phyloP scores from a whole-genome alignment of 257 asterid species.

The Linderniella brevidens region DNA sequence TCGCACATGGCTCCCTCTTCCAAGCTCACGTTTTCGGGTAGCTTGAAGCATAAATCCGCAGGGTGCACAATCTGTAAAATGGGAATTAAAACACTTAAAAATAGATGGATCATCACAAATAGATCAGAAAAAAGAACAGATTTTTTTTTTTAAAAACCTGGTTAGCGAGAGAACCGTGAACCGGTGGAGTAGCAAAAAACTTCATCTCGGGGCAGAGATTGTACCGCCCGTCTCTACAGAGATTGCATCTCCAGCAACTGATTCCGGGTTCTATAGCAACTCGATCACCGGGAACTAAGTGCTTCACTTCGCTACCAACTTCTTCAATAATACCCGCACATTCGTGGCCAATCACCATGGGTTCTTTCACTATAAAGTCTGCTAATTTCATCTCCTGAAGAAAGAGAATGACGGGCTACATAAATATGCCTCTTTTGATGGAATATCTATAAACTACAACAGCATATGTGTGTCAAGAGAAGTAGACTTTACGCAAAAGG shows the following conservation, averaged over 20 bases:
- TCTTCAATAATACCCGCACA: slow-evolving; percentile 85
- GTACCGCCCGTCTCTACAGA: slow-evolving; percentile 72
- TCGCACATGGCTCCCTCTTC: slow-evolving; percentile 99
- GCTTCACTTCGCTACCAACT: slow-evolving; percentile 54
- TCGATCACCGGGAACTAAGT: slow-evolving; percentile 53
- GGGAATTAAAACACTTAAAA: too few species aligned
- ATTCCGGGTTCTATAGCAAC: slow-evolving; percentile 89
- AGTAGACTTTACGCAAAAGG: too few species aligned
- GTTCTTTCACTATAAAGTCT: slow-evolving; percentile 67
- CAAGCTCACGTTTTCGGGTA: slow-evolving; percentile 72
- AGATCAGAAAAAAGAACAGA: too few species aligned
- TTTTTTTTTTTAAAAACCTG: slow-evolving; percentile 27
- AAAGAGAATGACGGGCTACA: slow-evolving; percentile 3
- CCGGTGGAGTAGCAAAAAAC: slow-evolving; percentile 85
- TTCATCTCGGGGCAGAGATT: slow-evolving; percentile 90
- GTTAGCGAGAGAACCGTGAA: slow-evolving; percentile 87
- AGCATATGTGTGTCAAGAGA: too few species aligned
- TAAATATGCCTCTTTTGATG: not conserved
- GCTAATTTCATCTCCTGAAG: slow-evolving; percentile 58
- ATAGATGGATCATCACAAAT: too few species aligned
- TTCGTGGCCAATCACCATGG: slow-evolving; percentile 95
- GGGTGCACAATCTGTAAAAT: slow-evolving; percentile 86
- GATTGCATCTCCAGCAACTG: slow-evolving; percentile 60
- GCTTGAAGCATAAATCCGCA: slow-evolving; percentile 70
- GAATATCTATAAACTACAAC: too few species aligned